Percentiles rank a stretch among this genome's conserved stretches.
Evolutionary conservation across 805 yeast species (phyloP).

Genomic region (Ogataea minuta): DNA sequence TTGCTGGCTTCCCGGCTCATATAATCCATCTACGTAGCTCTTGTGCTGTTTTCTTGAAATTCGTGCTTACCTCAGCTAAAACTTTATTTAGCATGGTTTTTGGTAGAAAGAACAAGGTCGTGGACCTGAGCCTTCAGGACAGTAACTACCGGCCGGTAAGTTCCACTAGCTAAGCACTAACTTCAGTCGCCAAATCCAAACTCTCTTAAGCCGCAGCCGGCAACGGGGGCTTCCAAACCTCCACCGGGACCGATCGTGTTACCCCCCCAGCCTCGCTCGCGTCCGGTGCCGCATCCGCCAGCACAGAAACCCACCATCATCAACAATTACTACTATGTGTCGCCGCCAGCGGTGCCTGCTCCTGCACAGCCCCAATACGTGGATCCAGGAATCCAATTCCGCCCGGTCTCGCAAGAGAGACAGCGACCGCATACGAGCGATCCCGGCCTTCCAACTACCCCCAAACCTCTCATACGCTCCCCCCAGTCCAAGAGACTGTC

Average conservation of each 20-base stretch:
- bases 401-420: no score
- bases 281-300: slow-evolving; percentile 22
- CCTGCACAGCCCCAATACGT: slow-evolving; percentile 2
- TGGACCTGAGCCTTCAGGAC: slow-evolving; percentile 20
- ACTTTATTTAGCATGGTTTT: slow-evolving; percentile 19
- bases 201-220: slow-evolving; percentile 21
- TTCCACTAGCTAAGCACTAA: slow-evolving; percentile 3
- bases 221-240: slow-evolving; percentile 14
- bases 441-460: background rate
- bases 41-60: background rate
- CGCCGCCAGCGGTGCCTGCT: slow-evolving; percentile 8
- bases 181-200: slow-evolving; percentile 24
- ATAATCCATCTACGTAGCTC: background rate
- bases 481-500: background rate
- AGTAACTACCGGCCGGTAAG: slow-evolving; percentile 24
- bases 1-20: background rate
- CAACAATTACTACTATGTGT: slow-evolving; percentile 22
- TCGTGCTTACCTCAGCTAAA: slow-evolving; percentile 8
- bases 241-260: slow-evolving; percentile 14
- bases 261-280: slow-evolving; percentile 13
- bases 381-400: background rate
- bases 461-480: background rate
- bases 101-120: slow-evolving; percentile 21
- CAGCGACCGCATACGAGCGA: slow-evolving; percentile 4
- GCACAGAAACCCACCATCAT: slow-evolving; percentile 19